These are phyloP conservation scores for Dryas drummondii DNA, from an alignment of 306 rosid species.

Conservation along the genomic window DNA sequence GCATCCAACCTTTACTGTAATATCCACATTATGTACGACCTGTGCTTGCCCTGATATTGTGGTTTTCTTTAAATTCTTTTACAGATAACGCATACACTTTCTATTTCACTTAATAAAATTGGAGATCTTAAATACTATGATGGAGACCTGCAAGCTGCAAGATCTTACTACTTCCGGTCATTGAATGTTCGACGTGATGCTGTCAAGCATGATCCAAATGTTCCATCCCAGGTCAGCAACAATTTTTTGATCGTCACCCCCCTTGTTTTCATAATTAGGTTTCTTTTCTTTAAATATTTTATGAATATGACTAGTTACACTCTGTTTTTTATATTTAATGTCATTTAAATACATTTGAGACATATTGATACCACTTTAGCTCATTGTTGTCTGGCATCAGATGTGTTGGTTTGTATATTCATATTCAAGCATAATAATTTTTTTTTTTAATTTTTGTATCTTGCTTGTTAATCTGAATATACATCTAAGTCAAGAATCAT, in stretches of 20 bases:
- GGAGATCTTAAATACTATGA: conserved; percentile 94
- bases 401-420: not conserved
- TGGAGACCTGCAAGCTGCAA: conserved; percentile 81
- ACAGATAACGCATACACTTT: conserved; percentile 85
- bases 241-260: not conserved
- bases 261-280: not conserved
- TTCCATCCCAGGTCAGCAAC: conserved; percentile 70
- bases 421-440: not conserved
- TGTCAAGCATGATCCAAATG: conserved; percentile 51
- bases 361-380: not conserved
- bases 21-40: conserved; percentile 1
- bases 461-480: not conserved
- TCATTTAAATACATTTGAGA: not conserved
- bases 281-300: not conserved
- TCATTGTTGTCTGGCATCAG: not conserved
- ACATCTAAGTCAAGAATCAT: no score
- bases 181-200: conserved; percentile 84
- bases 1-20: conserved; percentile 26
- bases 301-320: not conserved
- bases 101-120: conserved; percentile 93
- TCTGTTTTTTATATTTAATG: not conserved
- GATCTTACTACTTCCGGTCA: conserved; percentile 72
- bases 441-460: not conserved
- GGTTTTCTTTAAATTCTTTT: conserved; percentile 9
- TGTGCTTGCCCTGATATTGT: not conserved